phyloP scores from a whole-genome alignment of 1,139 yeast species.

The Sugiyamaella paludigena region DNA sequence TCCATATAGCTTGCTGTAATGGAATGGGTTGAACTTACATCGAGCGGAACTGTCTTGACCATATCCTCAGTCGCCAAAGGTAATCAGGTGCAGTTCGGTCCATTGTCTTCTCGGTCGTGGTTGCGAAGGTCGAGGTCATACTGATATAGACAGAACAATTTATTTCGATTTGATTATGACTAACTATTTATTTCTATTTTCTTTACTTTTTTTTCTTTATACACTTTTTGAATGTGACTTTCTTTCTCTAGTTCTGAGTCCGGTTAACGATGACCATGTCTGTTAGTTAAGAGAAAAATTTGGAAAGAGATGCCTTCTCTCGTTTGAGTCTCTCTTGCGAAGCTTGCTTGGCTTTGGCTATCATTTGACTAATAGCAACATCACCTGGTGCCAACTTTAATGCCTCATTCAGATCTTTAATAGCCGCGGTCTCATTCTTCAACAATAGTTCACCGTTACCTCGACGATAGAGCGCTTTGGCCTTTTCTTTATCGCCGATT shows the following conservation, averaged over 20 bases:
- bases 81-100: too few relatives aligned
- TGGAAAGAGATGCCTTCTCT: slow-evolving; percentile 77
- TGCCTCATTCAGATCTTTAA: slow-evolving; percentile 63
- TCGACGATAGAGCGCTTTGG: slow-evolving; percentile 84
- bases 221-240: background rate
- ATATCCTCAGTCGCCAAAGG: too few relatives aligned
- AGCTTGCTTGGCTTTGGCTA: slow-evolving; percentile 56
- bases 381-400: slow-evolving; percentile 65
- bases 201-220: background rate
- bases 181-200: background rate
- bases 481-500: slow-evolving; percentile 64
- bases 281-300: slow-evolving; percentile 49
- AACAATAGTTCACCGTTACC: slow-evolving; percentile 44
- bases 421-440: slow-evolving; percentile 69
- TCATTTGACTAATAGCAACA: slow-evolving; percentile 64
- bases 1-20: too few relatives aligned
- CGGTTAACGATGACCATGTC: background rate
- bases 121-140: too few relatives aligned
- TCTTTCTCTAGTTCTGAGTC: too few relatives aligned
- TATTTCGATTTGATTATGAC: background rate
- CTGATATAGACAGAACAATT: background rate
- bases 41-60: too few relatives aligned
- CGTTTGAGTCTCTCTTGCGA: slow-evolving; percentile 58
- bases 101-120: too few relatives aligned
- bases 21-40: too few relatives aligned